Evolutionary conservation across 805 yeast species (phyloP).

Genomic region (Saturnispora dispora): DNA sequence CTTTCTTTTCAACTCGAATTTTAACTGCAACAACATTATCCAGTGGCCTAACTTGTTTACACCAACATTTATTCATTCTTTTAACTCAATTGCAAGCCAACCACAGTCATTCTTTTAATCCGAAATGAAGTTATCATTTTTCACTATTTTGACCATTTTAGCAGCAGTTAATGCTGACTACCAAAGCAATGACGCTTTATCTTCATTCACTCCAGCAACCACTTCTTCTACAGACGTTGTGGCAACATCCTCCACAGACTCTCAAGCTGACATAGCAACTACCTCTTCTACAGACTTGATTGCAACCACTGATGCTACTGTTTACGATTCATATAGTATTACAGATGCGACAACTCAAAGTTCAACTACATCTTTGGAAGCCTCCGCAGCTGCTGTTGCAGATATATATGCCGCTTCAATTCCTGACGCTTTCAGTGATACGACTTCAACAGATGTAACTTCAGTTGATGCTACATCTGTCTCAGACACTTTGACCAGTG

Average conservation of each 20-base stretch:
- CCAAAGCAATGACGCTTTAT: not conserved
- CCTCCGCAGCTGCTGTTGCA: not conserved
- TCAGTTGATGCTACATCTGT: not conserved
- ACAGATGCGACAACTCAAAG: not conserved
- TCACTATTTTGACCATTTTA: not conserved
- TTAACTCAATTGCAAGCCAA: not conserved
- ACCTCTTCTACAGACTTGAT: not conserved
- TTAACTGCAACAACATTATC: not conserved
- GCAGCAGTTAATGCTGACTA: not conserved
- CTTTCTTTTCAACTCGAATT: not conserved
- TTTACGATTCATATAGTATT: not conserved
- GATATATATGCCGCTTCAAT: not conserved
- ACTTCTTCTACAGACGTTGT: not conserved
- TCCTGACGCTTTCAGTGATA: not conserved
- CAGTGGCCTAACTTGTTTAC: not conserved
- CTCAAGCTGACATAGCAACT: not conserved
- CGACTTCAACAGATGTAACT: not conserved
- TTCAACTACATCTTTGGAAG: not conserved
- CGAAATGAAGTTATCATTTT: not conserved
- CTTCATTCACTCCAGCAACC: not conserved
- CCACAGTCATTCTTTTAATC: not conserved
- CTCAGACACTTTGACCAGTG: no score
- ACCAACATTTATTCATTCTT: not conserved
- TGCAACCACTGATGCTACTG: not conserved
- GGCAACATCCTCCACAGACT: not conserved